Base-by-base conservation (phyloP, 768 basidiomycete species). In the Calocera viscosa region DNA sequence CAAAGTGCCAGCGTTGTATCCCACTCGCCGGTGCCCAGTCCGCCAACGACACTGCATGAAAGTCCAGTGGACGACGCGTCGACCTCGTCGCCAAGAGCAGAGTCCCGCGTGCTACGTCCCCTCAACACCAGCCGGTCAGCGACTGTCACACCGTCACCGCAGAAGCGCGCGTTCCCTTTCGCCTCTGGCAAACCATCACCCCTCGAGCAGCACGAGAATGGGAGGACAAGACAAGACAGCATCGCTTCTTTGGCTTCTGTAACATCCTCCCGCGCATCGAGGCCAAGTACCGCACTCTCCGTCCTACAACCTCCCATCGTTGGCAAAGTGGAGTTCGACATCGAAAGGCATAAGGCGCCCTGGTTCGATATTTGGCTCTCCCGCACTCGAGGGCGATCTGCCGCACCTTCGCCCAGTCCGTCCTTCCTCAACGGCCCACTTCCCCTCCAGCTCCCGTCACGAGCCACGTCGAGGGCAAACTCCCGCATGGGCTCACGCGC, bases 311-410 rank as follows among this genome's bases (percentile, higher is more conserved):
- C 91, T 65, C 90, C 89, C 2, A 86, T 96, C 66, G 82, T 98
- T 32, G 94, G 93, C 63, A 94, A 94, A 75, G 85, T 98, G 14
- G 94, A 97, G 75, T 96, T 98, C 72, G 92, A 96, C 74, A 87
- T 98, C 71, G 94, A 96, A 75, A 80, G 80, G 40, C 79, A 83
- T 65, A 86, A 81, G 69, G 94, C 92, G 1, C 78, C 78, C 1
- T 96, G 94, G 94, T 94, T 87, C 69, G 86, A 86, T n/a, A 85
- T 86, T 8, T 95, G 91, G 90, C 68, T 86, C 30, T 17, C 60
- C 19, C 60, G 66, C n/a, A 64, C 63, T 30, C 28, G 60, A 32
- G 38, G 35, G 2, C 66, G 43, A 28, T 67, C 66, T 22, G 24
- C 35, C 16, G 53, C 66, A 3, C 38, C 22, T 10, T 64, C 66